Base-by-base conservation (phyloP, 495 filamentous ascomycete genomes). In the Neurospora sp. region DNA sequence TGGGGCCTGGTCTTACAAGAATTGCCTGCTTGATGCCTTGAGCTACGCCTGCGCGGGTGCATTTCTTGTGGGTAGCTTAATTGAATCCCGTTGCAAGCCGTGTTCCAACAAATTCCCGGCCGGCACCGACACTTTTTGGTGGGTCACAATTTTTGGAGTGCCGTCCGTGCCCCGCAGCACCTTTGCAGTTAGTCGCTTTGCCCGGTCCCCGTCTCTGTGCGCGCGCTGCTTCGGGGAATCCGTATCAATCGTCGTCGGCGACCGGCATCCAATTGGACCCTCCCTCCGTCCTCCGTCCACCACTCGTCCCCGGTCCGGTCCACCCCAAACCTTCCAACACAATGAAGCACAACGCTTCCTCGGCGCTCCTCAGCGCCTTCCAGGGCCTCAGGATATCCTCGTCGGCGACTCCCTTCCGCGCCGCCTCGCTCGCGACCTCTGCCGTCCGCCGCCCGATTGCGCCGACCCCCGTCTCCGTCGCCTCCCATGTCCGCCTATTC, bases 401-500 rank as follows among this genome's bases (percentile, higher is more conserved):
- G 12, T 75, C 79, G 16, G 74, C 75, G 20, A 76, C 76, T 4
- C 53, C 76, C 37, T 73, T 76, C 69, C 80, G 79, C 41, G 76
- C 53, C 27, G 27, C 79, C 14, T 78, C 75, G 12, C 80, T 82
- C 71, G 75, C 74, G 75, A 69, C 80, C 20, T 76, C 75, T 69
- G 69, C 73, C 69, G 44, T 47, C 59, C 71, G 72, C 22, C 75
- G 70, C 18, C 53, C 42, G 27, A 22, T 74, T 6, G 47, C 70
- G 27, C 69, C 73, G 41, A 70, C 39, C 39, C 40, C 75, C 31
- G 14, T 74, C 5, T 44, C 74, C 44, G 27, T 39, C 42, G 39
- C 72, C n/a, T 39, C 73, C 39, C 76, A 82, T 83, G 83, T 79
- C 74, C 87, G 92, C 78, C 80, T 87, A 78, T 97, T 97, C 83